Conservation (phyloP, 257 asterid species). For the Primulina eburnea region DNA sequence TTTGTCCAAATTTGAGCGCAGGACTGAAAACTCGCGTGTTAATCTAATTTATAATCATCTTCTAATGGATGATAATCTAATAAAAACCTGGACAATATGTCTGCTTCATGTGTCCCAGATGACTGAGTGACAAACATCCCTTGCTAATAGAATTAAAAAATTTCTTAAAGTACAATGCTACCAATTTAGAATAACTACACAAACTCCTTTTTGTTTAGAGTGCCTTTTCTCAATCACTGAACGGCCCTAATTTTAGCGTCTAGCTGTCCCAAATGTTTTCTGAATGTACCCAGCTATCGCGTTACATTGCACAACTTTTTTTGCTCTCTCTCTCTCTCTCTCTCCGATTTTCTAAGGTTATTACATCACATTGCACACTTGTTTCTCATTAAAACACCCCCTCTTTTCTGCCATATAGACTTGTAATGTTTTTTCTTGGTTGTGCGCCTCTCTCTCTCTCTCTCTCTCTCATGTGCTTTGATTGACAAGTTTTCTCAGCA, state of each 20-base stretch:
- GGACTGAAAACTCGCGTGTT: not conserved
- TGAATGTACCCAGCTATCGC: not conserved
- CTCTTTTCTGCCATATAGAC: not conserved
- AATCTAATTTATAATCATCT: not conserved
- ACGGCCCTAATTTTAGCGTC: not conserved
- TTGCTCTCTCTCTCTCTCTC: no score
- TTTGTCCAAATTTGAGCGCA: not conserved
- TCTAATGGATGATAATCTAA: not conserved
- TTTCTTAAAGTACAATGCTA: constrained; percentile 3
- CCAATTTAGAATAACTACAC: constrained; percentile 7
- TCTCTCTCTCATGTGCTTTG: not conserved
- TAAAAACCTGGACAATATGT: not conserved
- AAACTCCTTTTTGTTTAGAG: not conserved
- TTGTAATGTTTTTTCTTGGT: no score
- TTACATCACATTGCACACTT: constrained; percentile 1
- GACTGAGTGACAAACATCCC: not conserved
- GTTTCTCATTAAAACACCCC: not conserved
- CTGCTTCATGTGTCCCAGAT: not conserved
- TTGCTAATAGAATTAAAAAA: not conserved
- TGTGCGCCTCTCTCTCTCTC: not conserved
- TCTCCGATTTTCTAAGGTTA: no score
- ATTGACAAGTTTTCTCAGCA: not conserved
- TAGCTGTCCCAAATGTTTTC: not conserved
- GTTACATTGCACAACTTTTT: not conserved
- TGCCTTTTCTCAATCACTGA: not conserved